These are phyloP conservation scores for Cladorrhinum samala DNA, from an alignment of 495 filamentous ascomycete genomes.

Conservation along the genomic window DNA sequence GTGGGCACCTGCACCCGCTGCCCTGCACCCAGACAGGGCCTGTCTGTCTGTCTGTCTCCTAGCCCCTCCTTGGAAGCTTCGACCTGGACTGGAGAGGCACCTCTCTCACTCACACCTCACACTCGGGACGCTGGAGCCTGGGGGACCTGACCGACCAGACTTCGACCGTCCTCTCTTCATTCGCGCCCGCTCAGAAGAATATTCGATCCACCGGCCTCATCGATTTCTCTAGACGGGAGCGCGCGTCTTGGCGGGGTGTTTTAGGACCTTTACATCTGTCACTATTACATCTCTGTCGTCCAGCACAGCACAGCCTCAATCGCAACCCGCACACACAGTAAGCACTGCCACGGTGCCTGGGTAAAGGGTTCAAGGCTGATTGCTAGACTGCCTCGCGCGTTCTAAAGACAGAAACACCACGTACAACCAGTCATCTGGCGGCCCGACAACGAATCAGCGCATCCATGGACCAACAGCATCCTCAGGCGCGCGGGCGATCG, in stretches of 20 bases:
- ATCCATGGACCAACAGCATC: conserved; percentile 43
- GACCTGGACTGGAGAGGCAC: neutral
- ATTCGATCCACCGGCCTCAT: no score
- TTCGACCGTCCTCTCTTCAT: neutral
- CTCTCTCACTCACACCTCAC: neutral
- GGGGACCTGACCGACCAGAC: no score
- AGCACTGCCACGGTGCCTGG: conserved; percentile 30
- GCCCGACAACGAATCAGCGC: conserved; percentile 12
- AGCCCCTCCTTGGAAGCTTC: neutral
- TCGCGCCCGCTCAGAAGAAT: no score
- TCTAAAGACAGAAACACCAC: conserved; percentile 38
- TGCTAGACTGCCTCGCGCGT: conserved; percentile 30
- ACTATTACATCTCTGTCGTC: no score
- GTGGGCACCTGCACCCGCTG: no score
- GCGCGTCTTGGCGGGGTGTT: conserved; percentile 19
- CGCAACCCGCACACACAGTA: no score
- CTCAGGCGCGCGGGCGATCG: conserved; percentile 42
- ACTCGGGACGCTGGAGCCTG: neutral
- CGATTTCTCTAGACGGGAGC: conserved; percentile 6
- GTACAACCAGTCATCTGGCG: conserved; percentile 8
- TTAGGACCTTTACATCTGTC: conserved; percentile 3
- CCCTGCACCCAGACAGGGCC: no score
- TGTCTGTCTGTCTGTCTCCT: no score
- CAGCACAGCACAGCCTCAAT: conserved; percentile 36
- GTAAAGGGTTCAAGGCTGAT: conserved; percentile 25